Conservation (phyloP, 2,329 filamentous ascomycete species). For the Colletotrichum liaoningense region DNA sequence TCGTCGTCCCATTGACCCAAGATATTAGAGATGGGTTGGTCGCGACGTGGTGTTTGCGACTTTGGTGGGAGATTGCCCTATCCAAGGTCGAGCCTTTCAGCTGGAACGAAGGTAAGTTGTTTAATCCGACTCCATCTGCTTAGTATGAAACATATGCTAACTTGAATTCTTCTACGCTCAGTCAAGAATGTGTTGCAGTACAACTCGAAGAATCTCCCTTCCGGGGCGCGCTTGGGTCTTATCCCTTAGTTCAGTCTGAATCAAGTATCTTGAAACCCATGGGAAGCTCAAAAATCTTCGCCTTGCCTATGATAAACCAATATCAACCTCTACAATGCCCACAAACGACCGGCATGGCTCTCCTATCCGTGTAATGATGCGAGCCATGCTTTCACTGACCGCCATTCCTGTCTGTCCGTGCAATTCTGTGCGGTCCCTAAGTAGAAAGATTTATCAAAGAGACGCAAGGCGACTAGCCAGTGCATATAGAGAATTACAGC, state of each 20-base stretch:
- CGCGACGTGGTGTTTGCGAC: constrained; percentile 47
- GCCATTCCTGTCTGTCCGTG: accelerated
- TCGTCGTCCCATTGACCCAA: constrained; percentile 44
- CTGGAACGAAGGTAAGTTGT: constrained; percentile 17
- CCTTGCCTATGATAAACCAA: too few relatives aligned
- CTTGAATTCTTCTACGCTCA: neutral
- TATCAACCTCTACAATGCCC: too few relatives aligned
- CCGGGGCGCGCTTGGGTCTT: neutral
- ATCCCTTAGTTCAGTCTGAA: too few relatives aligned
- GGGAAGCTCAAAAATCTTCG: too few relatives aligned
- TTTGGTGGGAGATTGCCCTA: constrained; percentile 47
- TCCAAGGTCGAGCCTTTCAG: constrained; percentile 12
- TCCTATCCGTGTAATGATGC: accelerated
- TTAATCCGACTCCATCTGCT: neutral
- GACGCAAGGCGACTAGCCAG: neutral
- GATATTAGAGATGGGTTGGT: constrained; percentile 47
- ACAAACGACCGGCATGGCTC: too few relatives aligned
- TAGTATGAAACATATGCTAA: neutral
- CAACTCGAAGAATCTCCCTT: neutral
- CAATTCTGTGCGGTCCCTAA: neutral
- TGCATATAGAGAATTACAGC: accelerated
- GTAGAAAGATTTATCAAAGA: neutral
- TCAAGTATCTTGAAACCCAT: too few relatives aligned
- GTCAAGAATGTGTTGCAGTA: neutral
- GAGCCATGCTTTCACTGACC: too few relatives aligned